These are phyloP conservation scores for Fusarium caatingaense DNA, from an alignment of 2,329 filamentous ascomycete genomes.

Conservation along the genomic window DNA sequence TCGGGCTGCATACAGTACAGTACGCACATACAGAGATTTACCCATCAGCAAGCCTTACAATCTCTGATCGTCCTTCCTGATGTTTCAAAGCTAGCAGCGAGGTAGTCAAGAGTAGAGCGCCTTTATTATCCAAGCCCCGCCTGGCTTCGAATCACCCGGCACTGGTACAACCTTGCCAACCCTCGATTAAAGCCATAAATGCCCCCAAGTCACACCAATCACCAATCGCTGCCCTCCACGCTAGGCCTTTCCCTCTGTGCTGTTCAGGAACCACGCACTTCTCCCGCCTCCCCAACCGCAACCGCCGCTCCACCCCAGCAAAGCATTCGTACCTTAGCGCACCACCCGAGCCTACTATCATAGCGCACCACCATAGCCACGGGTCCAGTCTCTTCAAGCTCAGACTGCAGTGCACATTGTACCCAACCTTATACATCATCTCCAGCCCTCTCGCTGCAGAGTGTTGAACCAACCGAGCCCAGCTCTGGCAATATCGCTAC, in stretches of 20 bases:
- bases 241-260: conserved; percentile 38
- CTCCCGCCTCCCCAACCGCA: conserved; percentile 34
- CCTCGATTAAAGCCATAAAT: conserved; percentile 25
- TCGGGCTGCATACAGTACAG: background rate
- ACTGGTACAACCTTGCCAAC: conserved; percentile 3
- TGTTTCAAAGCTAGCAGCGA: background rate
- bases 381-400: conserved; percentile 40
- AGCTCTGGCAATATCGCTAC: conserved; percentile 37
- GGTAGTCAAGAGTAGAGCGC: background rate
- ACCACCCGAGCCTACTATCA: conserved; percentile 34
- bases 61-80: background rate
- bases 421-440: conserved; percentile 44
- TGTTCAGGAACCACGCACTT: conserved; percentile 40
- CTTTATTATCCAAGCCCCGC: background rate
- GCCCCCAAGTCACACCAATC: conserved; percentile 47
- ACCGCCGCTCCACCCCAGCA: conserved; percentile 42
- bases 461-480: conserved; percentile 30
- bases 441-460: conserved; percentile 40
- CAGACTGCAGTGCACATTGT: conserved; percentile 37
- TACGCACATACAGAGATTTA: conserved; percentile 7
- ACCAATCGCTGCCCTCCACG: conserved; percentile 51
- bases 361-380: conserved; percentile 41
- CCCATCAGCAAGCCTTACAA: conserved; percentile 7
- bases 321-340: conserved; percentile 42
- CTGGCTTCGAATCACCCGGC: conserved; percentile 1